Evolutionary conservation across 208 protist genomes (phyloP).

Genomic region (Leishmania lainsoni): DNA sequence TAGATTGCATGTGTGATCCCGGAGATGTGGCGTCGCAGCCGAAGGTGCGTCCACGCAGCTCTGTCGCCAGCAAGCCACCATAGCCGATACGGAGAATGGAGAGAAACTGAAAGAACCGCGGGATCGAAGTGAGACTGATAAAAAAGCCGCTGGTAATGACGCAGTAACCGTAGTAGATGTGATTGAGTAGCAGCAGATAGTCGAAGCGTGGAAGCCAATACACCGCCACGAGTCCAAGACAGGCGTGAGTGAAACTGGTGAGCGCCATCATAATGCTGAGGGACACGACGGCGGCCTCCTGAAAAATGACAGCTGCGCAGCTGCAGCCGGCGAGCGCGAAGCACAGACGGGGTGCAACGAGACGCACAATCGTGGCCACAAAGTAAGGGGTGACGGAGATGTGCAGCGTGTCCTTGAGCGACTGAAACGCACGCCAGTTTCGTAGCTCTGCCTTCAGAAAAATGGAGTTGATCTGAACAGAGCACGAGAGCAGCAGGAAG

Average conservation of each 20-base stretch:
- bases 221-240: constrained; percentile 35
- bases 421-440: constrained; percentile 39
- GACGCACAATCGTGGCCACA: constrained; percentile 40
- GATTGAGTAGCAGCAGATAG: constrained; percentile 27
- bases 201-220: constrained; percentile 42
- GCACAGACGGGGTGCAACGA: constrained; percentile 35
- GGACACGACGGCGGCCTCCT: constrained; percentile 17
- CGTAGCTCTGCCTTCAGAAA: constrained; percentile 50
- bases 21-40: constrained; percentile 21
- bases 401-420: constrained; percentile 43
- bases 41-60: constrained; percentile 24
- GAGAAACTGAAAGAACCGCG: constrained; percentile 33
- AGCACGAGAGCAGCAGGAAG: constrained; percentile 55
- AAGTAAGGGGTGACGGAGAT: constrained; percentile 46
- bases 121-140: constrained; percentile 41
- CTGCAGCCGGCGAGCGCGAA: constrained; percentile 26
- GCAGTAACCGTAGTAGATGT: constrained; percentile 55
- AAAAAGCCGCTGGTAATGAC: constrained; percentile 55
- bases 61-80: constrained; percentile 38
- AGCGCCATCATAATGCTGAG: constrained; percentile 39
- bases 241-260: constrained; percentile 43
- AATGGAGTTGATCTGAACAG: constrained; percentile 49
- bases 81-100: constrained; percentile 55
- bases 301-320: constrained; percentile 40
- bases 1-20: background rate